Evolutionary conservation across 305 asterid genomes (phyloP).

Genomic region (Stenogyne calaminthoides): DNA sequence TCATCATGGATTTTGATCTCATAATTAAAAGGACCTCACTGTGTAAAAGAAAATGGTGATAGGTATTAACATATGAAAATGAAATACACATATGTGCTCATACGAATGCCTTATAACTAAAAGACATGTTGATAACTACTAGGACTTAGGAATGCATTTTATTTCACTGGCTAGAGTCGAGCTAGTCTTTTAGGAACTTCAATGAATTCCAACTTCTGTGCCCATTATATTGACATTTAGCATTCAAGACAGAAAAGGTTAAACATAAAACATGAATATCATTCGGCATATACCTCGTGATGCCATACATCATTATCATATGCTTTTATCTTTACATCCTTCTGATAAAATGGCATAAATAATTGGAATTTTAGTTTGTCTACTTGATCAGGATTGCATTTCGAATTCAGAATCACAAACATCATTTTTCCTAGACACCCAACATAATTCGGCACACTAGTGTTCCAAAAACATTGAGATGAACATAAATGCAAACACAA

Average conservation of each 20-base stretch:
- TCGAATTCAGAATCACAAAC: no score
- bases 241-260: neutral
- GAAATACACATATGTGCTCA: neutral
- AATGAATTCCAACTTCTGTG: neutral
- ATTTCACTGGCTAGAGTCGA: neutral
- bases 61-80: neutral
- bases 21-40: neutral
- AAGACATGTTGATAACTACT: neutral
- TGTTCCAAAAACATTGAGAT: neutral
- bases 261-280: neutral
- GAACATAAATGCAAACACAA: neutral
- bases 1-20: constrained; percentile 1
- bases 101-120: neutral
- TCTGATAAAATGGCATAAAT: neutral
- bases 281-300: neutral
- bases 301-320: neutral
- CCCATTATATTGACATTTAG: neutral
- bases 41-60: neutral
- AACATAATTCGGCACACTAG: neutral
- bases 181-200: neutral
- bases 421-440: neutral
- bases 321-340: neutral
- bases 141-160: neutral
- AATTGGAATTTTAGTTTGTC: no score
- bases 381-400: no score